Base-by-base conservation (phyloP, 2,329 filamentous ascomycete genomes). In the Endoconidiophora laricicola region DNA sequence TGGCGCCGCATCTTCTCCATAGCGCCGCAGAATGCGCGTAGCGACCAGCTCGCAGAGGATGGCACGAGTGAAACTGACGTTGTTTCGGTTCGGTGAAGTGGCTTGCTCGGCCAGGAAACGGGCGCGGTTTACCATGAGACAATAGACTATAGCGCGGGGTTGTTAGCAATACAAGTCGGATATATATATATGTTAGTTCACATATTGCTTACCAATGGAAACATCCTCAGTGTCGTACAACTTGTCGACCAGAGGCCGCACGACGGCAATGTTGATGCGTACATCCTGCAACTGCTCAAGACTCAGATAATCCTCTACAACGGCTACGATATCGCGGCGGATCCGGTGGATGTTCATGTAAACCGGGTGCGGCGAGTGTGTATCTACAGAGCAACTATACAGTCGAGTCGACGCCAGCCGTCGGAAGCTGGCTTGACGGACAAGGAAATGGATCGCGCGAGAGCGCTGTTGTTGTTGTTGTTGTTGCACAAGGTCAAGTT, bases 231-330 rank as follows among this genome's bases (percentile, higher is more conserved):
- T 72, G 58, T 84, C 79, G 60, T 86, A 91, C 6, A 90, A 73
- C 60, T 85, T 82, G 61, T 91, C 83, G n/a, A 91, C 83, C 23
- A 91, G 66, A 1, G 86, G 86, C 52, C 86, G 76, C 18, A 91
- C 79, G 42, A 91, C 80, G 1, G 81, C 73, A 46, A 85, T 74
- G 60, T 91, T 91, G 70, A 91, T 86, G 52, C 84, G 76, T 50
- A 86, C 80, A 61, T 86, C 83, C 58, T 81, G 76, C 55, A 93
- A 68, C 67, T 91, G 85, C 18, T 48, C 39, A 6, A 50, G 46
- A 24, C 49, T 52, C 39, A 54, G 47, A 22, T 54, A 54, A 42
- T 55, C 52, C 37, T 55, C 44, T 46, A 80, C 76, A 26, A 79
- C 76, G 51, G 72, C 73, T 54, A 72, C 67, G 52, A 82, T 74